Percentiles rank a stretch among this genome's conserved stretches.
phyloP scores from a whole-genome alignment of 2,329 filamentous ascomycete species.

The Botrytis paeoniae region DNA sequence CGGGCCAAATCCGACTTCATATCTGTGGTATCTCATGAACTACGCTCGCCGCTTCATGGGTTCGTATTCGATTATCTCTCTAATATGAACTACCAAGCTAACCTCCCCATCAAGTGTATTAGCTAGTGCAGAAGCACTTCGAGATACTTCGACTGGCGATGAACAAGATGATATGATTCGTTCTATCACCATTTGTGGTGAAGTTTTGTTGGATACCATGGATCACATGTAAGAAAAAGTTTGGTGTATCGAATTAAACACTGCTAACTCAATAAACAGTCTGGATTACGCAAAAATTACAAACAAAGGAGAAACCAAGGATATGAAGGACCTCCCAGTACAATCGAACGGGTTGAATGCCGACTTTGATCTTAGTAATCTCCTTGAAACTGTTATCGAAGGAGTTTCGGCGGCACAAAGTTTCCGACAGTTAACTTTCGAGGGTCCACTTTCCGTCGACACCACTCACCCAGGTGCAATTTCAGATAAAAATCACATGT shows the following conservation, averaged over 20 bases:
- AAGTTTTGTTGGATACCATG: constrained; percentile 51
- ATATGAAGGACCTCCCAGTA: neutral
- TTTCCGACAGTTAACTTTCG: constrained; percentile 20
- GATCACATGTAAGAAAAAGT: constrained; percentile 47
- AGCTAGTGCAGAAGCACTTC: constrained; percentile 49
- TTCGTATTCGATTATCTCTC: neutral
- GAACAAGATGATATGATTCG: constrained; percentile 47
- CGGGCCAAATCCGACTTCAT: constrained; percentile 55
- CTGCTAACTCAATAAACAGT: constrained; percentile 34
- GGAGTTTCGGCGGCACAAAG: constrained; percentile 30
- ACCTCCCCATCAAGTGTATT: constrained; percentile 41
- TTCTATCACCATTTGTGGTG: constrained; percentile 49
- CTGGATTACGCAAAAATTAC: constrained; percentile 38
- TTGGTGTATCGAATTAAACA: neutral
- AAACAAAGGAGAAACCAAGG: constrained; percentile 9
- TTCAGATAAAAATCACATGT: neutral
- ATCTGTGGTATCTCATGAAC: constrained; percentile 58
- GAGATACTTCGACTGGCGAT: constrained; percentile 45
- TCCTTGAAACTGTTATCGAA: constrained; percentile 32
- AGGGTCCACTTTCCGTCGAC: neutral
- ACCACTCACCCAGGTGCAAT: neutral
- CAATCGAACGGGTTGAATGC: constrained; percentile 7
- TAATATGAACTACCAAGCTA: neutral
- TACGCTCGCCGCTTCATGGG: constrained; percentile 59
- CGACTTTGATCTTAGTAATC: constrained; percentile 25